Evolutionary conservation across 2,329 filamentous ascomycete species (phyloP), one percentile per base, ranked within the genome.

Genomic region (Apiospora malaysiana): DNA sequence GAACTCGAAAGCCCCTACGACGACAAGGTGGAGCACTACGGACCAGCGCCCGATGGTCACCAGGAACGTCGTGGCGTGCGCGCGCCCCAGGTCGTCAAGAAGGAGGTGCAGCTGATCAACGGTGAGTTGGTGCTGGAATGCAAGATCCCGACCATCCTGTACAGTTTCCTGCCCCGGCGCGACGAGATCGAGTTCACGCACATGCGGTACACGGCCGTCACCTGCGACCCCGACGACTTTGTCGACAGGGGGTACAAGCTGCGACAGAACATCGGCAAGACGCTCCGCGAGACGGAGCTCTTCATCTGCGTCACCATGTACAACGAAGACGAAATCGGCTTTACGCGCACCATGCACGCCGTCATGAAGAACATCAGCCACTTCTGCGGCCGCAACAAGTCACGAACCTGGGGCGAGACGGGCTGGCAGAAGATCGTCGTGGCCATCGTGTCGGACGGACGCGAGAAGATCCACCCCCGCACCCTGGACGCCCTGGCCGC

Each of bases 381-480:
- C 85, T 98, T 99, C 93, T 98, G 96, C 82, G 94, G 93, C 72
- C 90, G 95, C 68, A 94, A 92, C 65, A 94, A 93, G 80, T 97
- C 94, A 83, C 97, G 97, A 84, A 98, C 95, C 0, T 99, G 96
- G 96, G 96, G 96, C 75, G 96, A 97, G 81, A 94, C 97, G 77
- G 95, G 95, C 5, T 99, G 96, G 96, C 98, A 99, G 86, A 99
- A 99, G 86, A 98, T 99, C 77, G 96, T 99, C 12, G 96, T 99
- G 14, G 98, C 95, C 81, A 91, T 99, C 63, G 96, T 99, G 75
- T 98, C 94, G 77, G 96, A 99, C 78, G 96, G 96, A 72, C 94
- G 96, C 73, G 78, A 79, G 69, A 94, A 94, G 82, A 95, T 99
- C 43, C 94, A 99, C 79, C 94, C 94, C 16, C 89, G 96, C 70